These are phyloP conservation scores for Quillaja saponaria DNA, from an alignment of 306 rosid species.

Conservation along the genomic window DNA sequence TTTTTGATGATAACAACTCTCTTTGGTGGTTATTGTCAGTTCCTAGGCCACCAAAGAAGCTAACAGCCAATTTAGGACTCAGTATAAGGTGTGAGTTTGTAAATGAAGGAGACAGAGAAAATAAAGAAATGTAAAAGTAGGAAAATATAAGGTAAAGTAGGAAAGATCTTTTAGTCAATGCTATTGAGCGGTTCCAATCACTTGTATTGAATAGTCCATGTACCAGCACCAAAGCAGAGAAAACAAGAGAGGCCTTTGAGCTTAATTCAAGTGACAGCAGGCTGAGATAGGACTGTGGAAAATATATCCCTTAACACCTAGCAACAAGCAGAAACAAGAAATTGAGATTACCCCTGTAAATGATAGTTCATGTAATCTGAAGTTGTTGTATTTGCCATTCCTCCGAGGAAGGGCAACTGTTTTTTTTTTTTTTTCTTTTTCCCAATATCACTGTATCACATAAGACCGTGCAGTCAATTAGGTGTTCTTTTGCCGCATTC, in stretches of 20 bases:
- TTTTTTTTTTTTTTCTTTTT: conserved; percentile 18
- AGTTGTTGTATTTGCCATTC: background rate
- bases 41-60: background rate
- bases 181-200: background rate
- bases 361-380: background rate
- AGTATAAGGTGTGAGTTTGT: conserved; percentile 16
- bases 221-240: background rate
- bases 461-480: background rate
- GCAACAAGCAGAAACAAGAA: background rate
- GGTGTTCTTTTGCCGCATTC: background rate
- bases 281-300: background rate
- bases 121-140: background rate
- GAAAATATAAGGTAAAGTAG: conserved; percentile 1
- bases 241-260: background rate
- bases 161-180: background rate
- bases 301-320: background rate
- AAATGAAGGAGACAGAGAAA: conserved; percentile 1
- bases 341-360: conserved; percentile 4
- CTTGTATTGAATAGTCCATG: background rate
- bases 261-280: conserved; percentile 6
- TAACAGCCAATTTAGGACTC: conserved; percentile 6
- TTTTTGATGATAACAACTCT: background rate
- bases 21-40: conserved; percentile 13
- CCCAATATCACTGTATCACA: too few relatives aligned
- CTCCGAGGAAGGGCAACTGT: background rate